Evolutionary conservation across 345 rosid species (phyloP).

Genomic region (Pugionium dolabratum): DNA sequence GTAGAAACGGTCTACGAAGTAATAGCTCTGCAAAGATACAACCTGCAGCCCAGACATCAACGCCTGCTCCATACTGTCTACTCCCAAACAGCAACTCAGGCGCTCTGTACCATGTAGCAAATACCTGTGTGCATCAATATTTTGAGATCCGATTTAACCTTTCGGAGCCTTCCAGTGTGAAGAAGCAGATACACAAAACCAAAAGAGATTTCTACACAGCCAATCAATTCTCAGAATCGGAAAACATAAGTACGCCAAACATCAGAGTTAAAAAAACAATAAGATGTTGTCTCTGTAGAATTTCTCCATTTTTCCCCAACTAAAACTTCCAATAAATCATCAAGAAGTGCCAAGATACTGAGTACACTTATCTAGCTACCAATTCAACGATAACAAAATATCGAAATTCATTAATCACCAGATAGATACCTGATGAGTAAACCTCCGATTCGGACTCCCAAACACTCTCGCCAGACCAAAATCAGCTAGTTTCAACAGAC

Average conservation of each 20-base stretch:
- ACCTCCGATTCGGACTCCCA: conserved; percentile 66
- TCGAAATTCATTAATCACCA: neutral
- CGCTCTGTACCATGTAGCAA: conserved; percentile 69
- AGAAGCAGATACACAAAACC: conserved; percentile 10
- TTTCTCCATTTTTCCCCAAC: neutral
- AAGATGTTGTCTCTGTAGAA: neutral
- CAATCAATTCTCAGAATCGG: neutral
- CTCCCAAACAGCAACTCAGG: conserved; percentile 62
- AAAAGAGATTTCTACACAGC: conserved; percentile 20
- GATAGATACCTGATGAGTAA: conserved; percentile 57
- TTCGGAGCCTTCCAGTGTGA: neutral
- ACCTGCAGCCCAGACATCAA: conserved; percentile 72
- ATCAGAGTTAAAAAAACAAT: neutral
- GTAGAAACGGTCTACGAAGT: conserved; percentile 56
- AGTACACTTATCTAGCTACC: neutral
- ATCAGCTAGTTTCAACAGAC: conserved; percentile 59
- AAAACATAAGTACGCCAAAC: neutral
- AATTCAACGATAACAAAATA: neutral
- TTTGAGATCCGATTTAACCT: neutral
- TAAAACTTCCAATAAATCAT: neutral
- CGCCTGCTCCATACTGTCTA: conserved; percentile 57
- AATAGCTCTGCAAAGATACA: conserved; percentile 65
- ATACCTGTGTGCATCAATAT: conserved; percentile 43
- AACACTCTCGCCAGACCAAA: conserved; percentile 60
- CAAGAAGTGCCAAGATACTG: neutral